A percentile compares a stretch with the other conserved stretches of the same genome.
Evolutionary conservation across 1,139 yeast species (phyloP).

Genomic region (Debaryomycetaceae sp.): DNA sequence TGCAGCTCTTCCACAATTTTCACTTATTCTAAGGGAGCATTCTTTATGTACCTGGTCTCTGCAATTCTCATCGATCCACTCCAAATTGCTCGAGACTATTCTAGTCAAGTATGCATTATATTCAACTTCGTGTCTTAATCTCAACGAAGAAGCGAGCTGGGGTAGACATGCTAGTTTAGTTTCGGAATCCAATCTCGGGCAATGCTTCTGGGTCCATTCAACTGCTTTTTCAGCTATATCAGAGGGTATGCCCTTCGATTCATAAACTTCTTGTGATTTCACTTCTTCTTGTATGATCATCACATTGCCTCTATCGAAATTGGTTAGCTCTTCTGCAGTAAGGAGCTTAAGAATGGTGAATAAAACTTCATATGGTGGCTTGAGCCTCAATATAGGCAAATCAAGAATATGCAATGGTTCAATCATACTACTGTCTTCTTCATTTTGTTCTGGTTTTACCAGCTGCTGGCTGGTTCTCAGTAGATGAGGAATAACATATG

Average conservation of each 20-base stretch:
- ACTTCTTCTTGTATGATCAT: conserved; percentile 3
- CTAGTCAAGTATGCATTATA: conserved; percentile 63
- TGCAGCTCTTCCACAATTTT: conserved; percentile 84
- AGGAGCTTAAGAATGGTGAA: conserved; percentile 46
- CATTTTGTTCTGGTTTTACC: neutral
- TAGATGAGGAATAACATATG: too few relatives aligned
- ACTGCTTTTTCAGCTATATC: conserved; percentile 21
- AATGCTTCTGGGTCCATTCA: conserved; percentile 38
- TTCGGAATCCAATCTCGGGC: conserved; percentile 30
- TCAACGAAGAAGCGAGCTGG: conserved; percentile 21
- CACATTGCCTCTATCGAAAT: conserved; percentile 41
- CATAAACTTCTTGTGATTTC: conserved; percentile 11
- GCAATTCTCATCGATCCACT: conserved; percentile 43
- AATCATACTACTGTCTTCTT: conserved; percentile 12
- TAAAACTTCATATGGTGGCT: conserved; percentile 52
- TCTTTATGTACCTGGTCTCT: conserved; percentile 46
- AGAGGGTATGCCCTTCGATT: conserved; percentile 17
- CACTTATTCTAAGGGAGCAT: conserved; percentile 69
- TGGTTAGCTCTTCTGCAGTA: conserved; percentile 49
- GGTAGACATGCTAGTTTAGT: conserved; percentile 26
- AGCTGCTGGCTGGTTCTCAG: too few relatives aligned
- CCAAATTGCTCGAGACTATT: conserved; percentile 55
- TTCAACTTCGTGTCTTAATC: conserved; percentile 16
- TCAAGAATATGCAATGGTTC: conserved; percentile 59
- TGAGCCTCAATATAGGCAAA: conserved; percentile 49